Percentiles rank a stretch among this genome's conserved stretches.
phyloP scores from a whole-genome alignment of 768 basidiomycete genomes.

The Gloeopeniophorella convolvens region DNA sequence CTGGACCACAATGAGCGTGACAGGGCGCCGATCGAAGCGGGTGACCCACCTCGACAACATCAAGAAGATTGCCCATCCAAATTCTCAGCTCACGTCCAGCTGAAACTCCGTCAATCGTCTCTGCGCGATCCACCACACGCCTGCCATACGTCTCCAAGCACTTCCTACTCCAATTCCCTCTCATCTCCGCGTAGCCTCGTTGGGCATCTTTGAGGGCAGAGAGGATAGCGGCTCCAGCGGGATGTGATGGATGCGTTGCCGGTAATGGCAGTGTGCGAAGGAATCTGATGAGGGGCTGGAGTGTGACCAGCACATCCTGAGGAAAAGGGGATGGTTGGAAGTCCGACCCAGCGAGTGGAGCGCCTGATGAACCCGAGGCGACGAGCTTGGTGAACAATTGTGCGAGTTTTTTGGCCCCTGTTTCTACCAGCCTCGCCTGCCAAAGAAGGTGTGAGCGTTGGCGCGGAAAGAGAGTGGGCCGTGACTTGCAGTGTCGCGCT shows the following conservation, averaged over 20 bases:
- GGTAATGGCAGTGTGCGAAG: conserved; percentile 70
- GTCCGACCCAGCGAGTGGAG: conserved; percentile 56
- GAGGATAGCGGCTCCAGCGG: conserved; percentile 59
- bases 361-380: conserved; percentile 78
- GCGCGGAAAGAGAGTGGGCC: no score
- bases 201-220: conserved; percentile 69
- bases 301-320: conserved; percentile 41
- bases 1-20: conserved; percentile 28
- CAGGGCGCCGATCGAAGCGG: not conserved
- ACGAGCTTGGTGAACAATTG: conserved; percentile 83
- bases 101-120: conserved; percentile 56
- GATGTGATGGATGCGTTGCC: conserved; percentile 77
- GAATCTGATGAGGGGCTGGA: conserved; percentile 61
- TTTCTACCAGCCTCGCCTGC: conserved; percentile 70
- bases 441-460: not conserved
- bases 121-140: conserved; percentile 61
- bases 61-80: conserved; percentile 62
- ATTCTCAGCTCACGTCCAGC: conserved; percentile 66
- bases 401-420: conserved; percentile 74
- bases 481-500: conserved; percentile 45
- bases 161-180: conserved; percentile 70
- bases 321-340: conserved; percentile 51
- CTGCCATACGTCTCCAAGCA: conserved; percentile 69
- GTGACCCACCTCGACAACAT: conserved; percentile 54
- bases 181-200: conserved; percentile 80